These are phyloP conservation scores for Sporothrix globosa DNA, from an alignment of 2,329 filamentous ascomycete genomes.

Conservation along the genomic window DNA sequence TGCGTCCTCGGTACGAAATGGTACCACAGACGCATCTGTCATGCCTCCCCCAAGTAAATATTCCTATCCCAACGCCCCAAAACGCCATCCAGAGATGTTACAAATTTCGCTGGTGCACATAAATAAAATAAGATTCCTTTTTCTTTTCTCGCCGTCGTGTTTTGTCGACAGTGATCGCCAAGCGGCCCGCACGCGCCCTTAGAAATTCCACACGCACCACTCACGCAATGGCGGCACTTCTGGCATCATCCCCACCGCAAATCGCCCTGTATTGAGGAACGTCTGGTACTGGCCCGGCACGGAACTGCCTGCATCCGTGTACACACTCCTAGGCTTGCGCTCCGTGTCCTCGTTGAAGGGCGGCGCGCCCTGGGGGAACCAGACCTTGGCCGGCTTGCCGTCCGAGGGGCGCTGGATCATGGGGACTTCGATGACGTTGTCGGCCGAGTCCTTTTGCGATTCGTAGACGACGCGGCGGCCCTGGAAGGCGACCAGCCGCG, in stretches of 20 bases:
- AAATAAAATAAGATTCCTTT: neutral
- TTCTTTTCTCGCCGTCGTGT: neutral
- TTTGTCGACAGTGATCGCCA: neutral
- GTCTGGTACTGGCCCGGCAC: slow-evolving; percentile 63
- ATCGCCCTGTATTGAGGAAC: slow-evolving; percentile 67
- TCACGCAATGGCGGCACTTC: slow-evolving; percentile 76
- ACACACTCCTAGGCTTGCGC: slow-evolving; percentile 49
- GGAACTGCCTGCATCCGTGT: slow-evolving; percentile 47
- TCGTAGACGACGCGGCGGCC: slow-evolving; percentile 43
- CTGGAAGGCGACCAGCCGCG: slow-evolving; percentile 42
- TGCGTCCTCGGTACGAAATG: neutral
- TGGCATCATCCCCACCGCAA: slow-evolving; percentile 73
- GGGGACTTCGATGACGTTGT: slow-evolving; percentile 43
- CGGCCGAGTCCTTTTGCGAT: slow-evolving; percentile 40
- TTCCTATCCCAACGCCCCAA: neutral
- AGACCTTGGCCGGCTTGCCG: slow-evolving; percentile 59
- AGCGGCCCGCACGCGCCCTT: neutral
- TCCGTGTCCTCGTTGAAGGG: slow-evolving; percentile 66
- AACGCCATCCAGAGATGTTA: neutral
- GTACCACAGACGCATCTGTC: neutral
- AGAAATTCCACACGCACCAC: slow-evolving; percentile 75
- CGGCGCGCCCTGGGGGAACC: slow-evolving; percentile 73
- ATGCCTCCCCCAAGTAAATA: neutral
- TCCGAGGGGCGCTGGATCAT: slow-evolving; percentile 11
- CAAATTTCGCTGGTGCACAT: neutral